Percentiles rank a stretch among this genome's conserved stretches.
Evolutionary conservation across 352 stramenopile genomes (phyloP).

Genomic region (Phytophthora kernoviae): DNA sequence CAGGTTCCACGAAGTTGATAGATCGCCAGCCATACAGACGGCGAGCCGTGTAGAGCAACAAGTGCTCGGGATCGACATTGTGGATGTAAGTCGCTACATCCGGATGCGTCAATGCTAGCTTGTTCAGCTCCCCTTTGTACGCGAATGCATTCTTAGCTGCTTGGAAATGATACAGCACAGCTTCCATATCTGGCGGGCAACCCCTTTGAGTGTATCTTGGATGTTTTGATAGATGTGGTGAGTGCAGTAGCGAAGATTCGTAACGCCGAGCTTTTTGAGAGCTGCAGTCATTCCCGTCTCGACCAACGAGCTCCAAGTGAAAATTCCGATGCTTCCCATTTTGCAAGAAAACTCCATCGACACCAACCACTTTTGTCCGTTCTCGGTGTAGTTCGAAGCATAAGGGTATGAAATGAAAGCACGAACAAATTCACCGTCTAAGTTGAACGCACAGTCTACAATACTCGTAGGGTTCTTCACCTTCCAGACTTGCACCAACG

Average conservation of each 20-base stretch:
- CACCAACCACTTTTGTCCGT: conserved; percentile 13
- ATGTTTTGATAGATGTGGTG: conserved; percentile 19
- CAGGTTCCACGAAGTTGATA: conserved; percentile 25
- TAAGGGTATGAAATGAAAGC: conserved; percentile 18
- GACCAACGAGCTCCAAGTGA: conserved; percentile 14
- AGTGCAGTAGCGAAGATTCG: conserved; percentile 18
- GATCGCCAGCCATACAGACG: conserved; percentile 24
- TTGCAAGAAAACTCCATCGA: conserved; percentile 15
- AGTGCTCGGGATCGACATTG: conserved; percentile 8
- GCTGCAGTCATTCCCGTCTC: conserved; percentile 13
- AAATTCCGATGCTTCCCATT: conserved; percentile 6
- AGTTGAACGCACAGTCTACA: conserved; percentile 9
- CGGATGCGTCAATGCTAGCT: neutral
- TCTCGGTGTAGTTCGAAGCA: neutral
- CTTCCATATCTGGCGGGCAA: conserved; percentile 4
- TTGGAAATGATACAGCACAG: conserved; percentile 17
- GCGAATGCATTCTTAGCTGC: conserved; percentile 4
- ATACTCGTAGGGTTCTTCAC: conserved; percentile 11
- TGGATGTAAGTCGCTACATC: conserved; percentile 12
- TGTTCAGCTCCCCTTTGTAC: conserved; percentile 9
- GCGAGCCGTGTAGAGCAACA: conserved; percentile 16
- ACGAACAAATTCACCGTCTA: conserved; percentile 9
- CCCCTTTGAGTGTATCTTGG: conserved; percentile 4
- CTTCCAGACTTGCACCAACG: conserved; percentile 3
- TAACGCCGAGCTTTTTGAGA: neutral